Conservation (phyloP, 2,329 filamentous ascomycete genomes). For the Colletotrichum gloeosporioides region DNA sequence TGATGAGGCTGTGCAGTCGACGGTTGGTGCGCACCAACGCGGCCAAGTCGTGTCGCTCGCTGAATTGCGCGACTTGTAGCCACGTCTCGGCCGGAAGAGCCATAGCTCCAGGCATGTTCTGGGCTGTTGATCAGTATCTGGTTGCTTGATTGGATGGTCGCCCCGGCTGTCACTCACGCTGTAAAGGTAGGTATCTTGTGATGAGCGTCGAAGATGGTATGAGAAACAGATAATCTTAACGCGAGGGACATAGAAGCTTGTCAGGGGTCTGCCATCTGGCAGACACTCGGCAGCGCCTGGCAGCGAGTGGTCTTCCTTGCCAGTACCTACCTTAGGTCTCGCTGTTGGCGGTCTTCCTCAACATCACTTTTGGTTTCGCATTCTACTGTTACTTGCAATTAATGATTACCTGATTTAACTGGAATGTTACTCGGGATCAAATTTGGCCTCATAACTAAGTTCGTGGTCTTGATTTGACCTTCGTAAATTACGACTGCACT, state of each 20-base stretch:
- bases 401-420: background rate
- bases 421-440: too few species aligned
- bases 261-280: accelerated
- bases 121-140: background rate
- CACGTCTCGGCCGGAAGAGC: background rate
- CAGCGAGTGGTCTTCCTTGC: background rate
- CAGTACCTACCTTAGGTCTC: background rate
- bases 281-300: accelerated
- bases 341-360: background rate
- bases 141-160: background rate
- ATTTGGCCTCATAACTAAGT: background rate
- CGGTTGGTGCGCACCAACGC: background rate
- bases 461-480: background rate
- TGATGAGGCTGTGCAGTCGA: background rate
- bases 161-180: background rate
- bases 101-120: background rate
- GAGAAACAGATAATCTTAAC: background rate
- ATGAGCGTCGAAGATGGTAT: background rate
- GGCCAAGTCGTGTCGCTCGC: background rate
- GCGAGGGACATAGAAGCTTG: background rate
- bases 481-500: background rate
- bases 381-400: background rate
- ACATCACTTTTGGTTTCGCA: background rate
- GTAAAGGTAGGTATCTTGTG: background rate
- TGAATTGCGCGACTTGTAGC: background rate